Evolutionary conservation across 495 filamentous ascomycete species (phyloP), one percentile per base, ranked within the genome.

Genomic region (Talaromyces borbonicus): DNA sequence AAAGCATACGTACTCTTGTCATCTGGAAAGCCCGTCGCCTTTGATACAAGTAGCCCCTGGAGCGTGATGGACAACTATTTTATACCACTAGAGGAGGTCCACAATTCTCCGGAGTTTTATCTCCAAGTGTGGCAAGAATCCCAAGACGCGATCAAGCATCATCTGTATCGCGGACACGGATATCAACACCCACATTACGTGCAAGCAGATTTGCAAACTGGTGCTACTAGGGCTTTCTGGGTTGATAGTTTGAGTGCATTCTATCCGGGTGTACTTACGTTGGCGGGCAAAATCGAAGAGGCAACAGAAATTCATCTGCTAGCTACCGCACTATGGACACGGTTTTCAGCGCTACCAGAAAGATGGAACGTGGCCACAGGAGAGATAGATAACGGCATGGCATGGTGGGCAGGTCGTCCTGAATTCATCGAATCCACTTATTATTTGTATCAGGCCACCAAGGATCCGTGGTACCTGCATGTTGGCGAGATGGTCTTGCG

Each of bases 391-490:
- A 77, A 79, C 5, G 87, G 87, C 5, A 77, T 97, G 7, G 78
- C 83, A 6, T 97, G 92, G 88, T 98, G 94, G 78, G 88, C 87
- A 12, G 84, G 94, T 27, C 76, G 92, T 25, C 92, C 92, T 7
- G 92, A 98, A 61, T 96, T 97, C 54, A 85, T 95, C 53, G 92
- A 98, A 60, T 93, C 86, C 0, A 96, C 86, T 0, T 98, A 92
- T 57, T 83, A 97, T 59, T 65, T 98, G 9, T 95, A 95, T 55
- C 79, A 81, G 26, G 89, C 90, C 6, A 97, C 93, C n/a, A 75
- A 78, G 47, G 92, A 98, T 60, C 90, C 90, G 0, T 98, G 90
- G 89, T 95, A 94, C 65, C 68, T 97, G 8, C 84, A 95, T 58
- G 84, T 90, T 23, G 92, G 90, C 16, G 93, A 97, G 61, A 97